Conservation (phyloP, 192 early-diverging fungal species). For the Coemansia sp. region DNA sequence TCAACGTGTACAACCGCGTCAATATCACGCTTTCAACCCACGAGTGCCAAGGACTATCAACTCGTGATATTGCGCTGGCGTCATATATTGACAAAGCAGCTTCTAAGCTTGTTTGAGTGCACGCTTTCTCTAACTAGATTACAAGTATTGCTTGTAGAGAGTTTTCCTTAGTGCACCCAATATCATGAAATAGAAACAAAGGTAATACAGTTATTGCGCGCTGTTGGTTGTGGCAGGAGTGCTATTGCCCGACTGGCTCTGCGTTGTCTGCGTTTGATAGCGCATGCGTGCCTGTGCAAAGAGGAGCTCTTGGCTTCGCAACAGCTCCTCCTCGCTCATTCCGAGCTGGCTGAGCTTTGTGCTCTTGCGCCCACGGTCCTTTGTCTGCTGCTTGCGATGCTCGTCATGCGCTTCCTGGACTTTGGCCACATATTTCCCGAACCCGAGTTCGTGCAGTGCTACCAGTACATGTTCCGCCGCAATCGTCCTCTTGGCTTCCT, state of each 20-base stretch:
- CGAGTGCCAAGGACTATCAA: slow-evolving; percentile 80
- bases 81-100: slow-evolving; percentile 62
- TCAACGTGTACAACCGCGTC: slow-evolving; percentile 92
- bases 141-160: background rate
- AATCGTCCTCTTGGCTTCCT: slow-evolving; percentile 95
- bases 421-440: slow-evolving; percentile 87
- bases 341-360: slow-evolving; percentile 76
- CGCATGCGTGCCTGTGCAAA: slow-evolving; percentile 85
- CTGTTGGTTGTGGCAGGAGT: slow-evolving; percentile 8
- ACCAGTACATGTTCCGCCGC: slow-evolving; percentile 92
- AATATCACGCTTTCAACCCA: slow-evolving; percentile 89
- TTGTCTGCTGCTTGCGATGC: slow-evolving; percentile 74
- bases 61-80: slow-evolving; percentile 74
- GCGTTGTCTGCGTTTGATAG: slow-evolving; percentile 57
- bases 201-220: background rate
- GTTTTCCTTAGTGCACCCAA: background rate
- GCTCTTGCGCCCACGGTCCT: slow-evolving; percentile 80
- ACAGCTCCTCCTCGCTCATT: slow-evolving; percentile 81
- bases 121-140: too few relatives aligned
- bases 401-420: slow-evolving; percentile 86
- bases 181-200: background rate
- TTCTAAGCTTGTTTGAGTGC: slow-evolving; percentile 4
- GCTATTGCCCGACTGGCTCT: slow-evolving; percentile 20
- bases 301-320: slow-evolving; percentile 78
- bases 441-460: slow-evolving; percentile 85